phyloP scores from a whole-genome alignment of 2,329 filamentous ascomycete genomes.

The Trichophyton schoenleinii region DNA sequence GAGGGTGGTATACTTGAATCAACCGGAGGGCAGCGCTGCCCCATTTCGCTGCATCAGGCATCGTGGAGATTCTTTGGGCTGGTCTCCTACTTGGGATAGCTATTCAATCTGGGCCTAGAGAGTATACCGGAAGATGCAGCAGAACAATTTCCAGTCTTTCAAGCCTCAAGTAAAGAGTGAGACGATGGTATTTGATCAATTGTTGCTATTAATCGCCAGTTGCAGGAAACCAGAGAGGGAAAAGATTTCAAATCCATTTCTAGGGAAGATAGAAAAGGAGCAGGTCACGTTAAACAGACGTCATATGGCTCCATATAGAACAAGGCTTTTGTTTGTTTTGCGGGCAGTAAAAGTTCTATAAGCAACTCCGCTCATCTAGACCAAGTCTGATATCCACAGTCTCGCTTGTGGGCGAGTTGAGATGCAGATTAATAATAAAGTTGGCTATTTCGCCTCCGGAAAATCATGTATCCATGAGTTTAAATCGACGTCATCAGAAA shows the following conservation, averaged over 20 bases:
- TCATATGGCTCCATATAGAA: not conserved
- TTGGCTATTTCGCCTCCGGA: not conserved
- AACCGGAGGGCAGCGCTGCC: slow-evolving; percentile 28
- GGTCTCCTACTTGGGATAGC: not conserved
- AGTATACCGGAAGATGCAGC: not conserved
- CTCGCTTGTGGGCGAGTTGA: not conserved
- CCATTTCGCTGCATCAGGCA: not conserved
- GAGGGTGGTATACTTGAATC: slow-evolving; percentile 26
- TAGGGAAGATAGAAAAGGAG: not conserved
- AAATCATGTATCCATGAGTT: not conserved
- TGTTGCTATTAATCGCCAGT: not conserved
- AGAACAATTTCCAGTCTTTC: not conserved
- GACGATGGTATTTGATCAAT: too few relatives aligned
- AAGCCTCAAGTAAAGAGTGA: not conserved
- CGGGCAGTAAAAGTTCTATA: not conserved
- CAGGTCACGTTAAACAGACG: not conserved
- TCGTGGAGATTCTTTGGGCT: not conserved
- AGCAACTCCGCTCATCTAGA: not conserved
- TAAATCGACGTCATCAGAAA: slow-evolving; percentile 2
- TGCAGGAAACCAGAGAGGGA: not conserved
- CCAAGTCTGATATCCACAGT: not conserved
- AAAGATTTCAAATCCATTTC: not conserved
- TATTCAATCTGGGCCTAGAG: not conserved
- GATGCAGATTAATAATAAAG: not conserved
- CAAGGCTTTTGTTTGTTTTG: not conserved